These are phyloP conservation scores for Cladorrhinum sp. DNA, from an alignment of 2,329 filamentous ascomycete genomes.

Conservation along the genomic window DNA sequence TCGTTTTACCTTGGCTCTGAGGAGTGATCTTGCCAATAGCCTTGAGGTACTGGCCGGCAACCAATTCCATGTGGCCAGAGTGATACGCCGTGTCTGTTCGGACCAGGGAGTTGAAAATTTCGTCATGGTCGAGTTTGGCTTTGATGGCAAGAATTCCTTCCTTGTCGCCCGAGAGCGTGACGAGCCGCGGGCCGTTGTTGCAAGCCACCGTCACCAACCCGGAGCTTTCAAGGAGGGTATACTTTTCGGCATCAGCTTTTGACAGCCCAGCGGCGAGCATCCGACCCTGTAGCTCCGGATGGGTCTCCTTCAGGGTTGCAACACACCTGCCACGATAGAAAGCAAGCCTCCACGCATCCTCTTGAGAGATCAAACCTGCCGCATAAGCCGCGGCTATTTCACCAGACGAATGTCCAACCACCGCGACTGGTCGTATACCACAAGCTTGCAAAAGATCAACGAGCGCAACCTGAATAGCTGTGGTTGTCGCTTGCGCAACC, in stretches of 20 bases:
- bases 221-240: constrained; percentile 3
- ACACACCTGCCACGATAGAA: constrained; percentile 39
- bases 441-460: constrained; percentile 36
- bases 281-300: constrained; percentile 31
- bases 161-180: constrained; percentile 30
- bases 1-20: constrained; percentile 32
- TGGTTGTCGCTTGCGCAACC: constrained; percentile 35
- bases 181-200: constrained; percentile 27
- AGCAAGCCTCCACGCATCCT: constrained; percentile 38
- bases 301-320: constrained; percentile 24
- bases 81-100: constrained; percentile 51
- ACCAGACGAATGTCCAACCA: constrained; percentile 43
- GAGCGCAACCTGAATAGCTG: constrained; percentile 41
- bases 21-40: constrained; percentile 11
- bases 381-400: constrained; percentile 47
- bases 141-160: constrained; percentile 37
- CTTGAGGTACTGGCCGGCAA: constrained; percentile 42
- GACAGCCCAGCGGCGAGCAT: constrained; percentile 28
- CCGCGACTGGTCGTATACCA: constrained; percentile 33
- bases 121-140: constrained; percentile 44
- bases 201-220: constrained; percentile 26
- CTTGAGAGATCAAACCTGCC: constrained; percentile 33
- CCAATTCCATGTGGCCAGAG: constrained; percentile 48
- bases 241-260: constrained; percentile 12
- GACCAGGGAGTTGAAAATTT: constrained; percentile 46